phyloP scores from a whole-genome alignment of 306 rosid genomes.

The Pterocarpus santalinus region DNA sequence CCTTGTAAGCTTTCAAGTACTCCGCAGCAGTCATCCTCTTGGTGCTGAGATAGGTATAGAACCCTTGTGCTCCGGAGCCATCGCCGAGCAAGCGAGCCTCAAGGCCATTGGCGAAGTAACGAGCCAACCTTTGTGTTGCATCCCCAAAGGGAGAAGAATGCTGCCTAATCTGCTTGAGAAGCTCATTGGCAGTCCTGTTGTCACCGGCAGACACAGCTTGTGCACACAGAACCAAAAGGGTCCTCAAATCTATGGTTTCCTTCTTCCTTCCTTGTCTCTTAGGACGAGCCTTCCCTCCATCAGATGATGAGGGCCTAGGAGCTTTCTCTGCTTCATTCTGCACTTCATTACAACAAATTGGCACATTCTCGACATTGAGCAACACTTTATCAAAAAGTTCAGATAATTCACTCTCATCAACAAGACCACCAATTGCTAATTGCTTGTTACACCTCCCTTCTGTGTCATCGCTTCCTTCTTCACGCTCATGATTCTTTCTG shows the following conservation, averaged over 20 bases:
- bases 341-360: slow-evolving; percentile 40
- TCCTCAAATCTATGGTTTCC: slow-evolving; percentile 71
- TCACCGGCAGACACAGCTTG: slow-evolving; percentile 71
- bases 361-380: slow-evolving; percentile 39
- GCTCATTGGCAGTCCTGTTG: slow-evolving; percentile 59
- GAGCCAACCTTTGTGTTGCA: slow-evolving; percentile 70
- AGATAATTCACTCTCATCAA: slow-evolving; percentile 56
- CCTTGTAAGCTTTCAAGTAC: slow-evolving; percentile 63
- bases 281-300: slow-evolving; percentile 46
- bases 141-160: slow-evolving; percentile 74
- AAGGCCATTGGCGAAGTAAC: slow-evolving; percentile 72
- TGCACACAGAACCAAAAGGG: slow-evolving; percentile 65
- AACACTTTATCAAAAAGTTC: slow-evolving; percentile 60
- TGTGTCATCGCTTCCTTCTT: slow-evolving; percentile 28
- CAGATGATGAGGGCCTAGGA: slow-evolving; percentile 19
- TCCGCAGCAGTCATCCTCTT: slow-evolving; percentile 60
- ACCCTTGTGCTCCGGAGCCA: slow-evolving; percentile 54
- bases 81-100: slow-evolving; percentile 71
- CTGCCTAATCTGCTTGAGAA: slow-evolving; percentile 70
- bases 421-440: slow-evolving; percentile 39
- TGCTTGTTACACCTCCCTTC: slow-evolving; percentile 65
- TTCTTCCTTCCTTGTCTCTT: slow-evolving; percentile 57
- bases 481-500: slow-evolving; percentile 56
- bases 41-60: slow-evolving; percentile 46
- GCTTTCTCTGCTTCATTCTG: slow-evolving; percentile 24